Conservation (phyloP, 306 rosid species). For the Pterocarpus macrocarpus region DNA sequence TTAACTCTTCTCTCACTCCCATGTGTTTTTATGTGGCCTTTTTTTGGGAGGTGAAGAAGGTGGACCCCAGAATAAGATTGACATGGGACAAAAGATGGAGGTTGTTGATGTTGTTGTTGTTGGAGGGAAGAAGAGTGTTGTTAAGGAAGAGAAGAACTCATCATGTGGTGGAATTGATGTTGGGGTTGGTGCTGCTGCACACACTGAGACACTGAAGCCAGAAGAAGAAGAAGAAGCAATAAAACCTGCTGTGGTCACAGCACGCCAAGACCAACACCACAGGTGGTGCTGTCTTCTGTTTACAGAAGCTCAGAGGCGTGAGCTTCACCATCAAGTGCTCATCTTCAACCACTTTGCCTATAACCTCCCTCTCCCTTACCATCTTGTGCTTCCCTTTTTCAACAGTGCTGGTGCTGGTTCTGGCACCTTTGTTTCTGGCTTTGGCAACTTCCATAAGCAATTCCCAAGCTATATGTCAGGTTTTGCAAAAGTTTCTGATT, state of each 20-base stretch:
- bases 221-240: background rate
- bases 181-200: constrained; percentile 48
- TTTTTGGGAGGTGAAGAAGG: constrained; percentile 39
- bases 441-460: constrained; percentile 35
- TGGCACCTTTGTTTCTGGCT: background rate
- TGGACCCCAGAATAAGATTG: constrained; percentile 55
- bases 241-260: constrained; percentile 19
- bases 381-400: constrained; percentile 55
- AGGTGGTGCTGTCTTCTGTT: constrained; percentile 42
- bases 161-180: constrained; percentile 51
- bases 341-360: constrained; percentile 63
- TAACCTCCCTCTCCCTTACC: constrained; percentile 64
- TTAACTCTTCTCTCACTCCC: background rate
- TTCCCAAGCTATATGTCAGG: constrained; percentile 62
- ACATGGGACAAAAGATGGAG: constrained; percentile 45
- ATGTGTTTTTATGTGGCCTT: background rate
- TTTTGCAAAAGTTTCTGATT: constrained; percentile 12
- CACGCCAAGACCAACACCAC: constrained; percentile 7
- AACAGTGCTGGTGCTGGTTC: constrained; percentile 48
- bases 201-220: background rate
- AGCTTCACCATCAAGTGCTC: constrained; percentile 68
- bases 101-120: constrained; percentile 35
- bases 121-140: background rate
- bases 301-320: constrained; percentile 66
- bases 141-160: constrained; percentile 46